Percentiles rank a stretch among this genome's conserved stretches.
Evolutionary conservation across 2,329 filamentous ascomycete genomes (phyloP).

Genomic region (Ophiostoma sp.): DNA sequence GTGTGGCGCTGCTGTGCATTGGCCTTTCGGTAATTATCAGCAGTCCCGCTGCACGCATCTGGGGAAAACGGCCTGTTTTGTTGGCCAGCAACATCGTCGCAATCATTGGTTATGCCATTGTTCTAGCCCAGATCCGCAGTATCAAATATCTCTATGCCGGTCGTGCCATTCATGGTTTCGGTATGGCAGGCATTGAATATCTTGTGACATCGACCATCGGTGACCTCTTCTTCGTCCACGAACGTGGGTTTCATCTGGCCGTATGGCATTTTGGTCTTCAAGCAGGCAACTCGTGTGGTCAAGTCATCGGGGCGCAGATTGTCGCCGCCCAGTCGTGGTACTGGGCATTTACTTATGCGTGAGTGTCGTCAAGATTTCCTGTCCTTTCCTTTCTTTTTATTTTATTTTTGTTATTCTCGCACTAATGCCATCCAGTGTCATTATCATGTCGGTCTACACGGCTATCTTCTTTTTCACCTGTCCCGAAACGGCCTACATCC

Average conservation of each 20-base stretch:
- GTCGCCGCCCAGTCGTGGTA: constrained; percentile 1
- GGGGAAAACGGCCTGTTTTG: constrained; percentile 39
- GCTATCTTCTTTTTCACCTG: constrained; percentile 44
- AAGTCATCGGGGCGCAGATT: constrained; percentile 15
- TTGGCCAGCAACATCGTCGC: constrained; percentile 35
- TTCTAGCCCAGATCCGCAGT: constrained; percentile 4
- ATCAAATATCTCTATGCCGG: constrained; percentile 31
- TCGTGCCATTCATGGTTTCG: constrained; percentile 34
- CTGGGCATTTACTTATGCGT: constrained; percentile 14
- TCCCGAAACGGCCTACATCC: constrained; percentile 44
- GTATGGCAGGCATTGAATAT: constrained; percentile 37
- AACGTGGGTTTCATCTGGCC: constrained; percentile 42
- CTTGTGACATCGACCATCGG: constrained; percentile 49
- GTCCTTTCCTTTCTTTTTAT: constrained; percentile 29
- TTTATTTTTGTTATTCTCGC: not conserved
- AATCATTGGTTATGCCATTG: constrained; percentile 34
- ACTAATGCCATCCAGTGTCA: not conserved
- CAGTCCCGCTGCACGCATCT: constrained; percentile 36
- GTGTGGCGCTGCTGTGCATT: constrained; percentile 60
- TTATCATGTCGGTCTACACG: constrained; percentile 34
- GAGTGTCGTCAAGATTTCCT: too few species aligned
- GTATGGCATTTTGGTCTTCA: constrained; percentile 32
- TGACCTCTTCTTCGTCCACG: constrained; percentile 58
- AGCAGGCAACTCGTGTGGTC: constrained; percentile 17
- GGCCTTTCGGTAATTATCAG: constrained; percentile 61